A percentile compares a stretch with the other conserved stretches of the same genome.
phyloP scores from a whole-genome alignment of 2,329 filamentous ascomycete genomes.

The Myotisia sp. region DNA sequence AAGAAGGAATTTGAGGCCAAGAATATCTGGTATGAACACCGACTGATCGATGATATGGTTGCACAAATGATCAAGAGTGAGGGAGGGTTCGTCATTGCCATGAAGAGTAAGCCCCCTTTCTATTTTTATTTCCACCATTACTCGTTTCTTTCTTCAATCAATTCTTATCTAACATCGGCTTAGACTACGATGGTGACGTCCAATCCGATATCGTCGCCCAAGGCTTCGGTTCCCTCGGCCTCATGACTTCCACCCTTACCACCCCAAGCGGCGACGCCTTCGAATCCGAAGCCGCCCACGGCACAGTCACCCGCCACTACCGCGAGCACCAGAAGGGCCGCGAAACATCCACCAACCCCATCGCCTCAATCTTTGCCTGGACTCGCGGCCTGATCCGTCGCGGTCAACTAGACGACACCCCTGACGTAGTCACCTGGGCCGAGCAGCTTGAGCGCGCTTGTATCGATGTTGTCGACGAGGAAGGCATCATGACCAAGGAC shows the following conservation, averaged over 20 bases:
- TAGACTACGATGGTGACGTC: constrained; percentile 97
- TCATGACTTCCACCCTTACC: constrained; percentile 96
- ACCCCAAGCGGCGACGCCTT: constrained; percentile 95
- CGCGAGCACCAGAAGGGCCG: constrained; percentile 97
- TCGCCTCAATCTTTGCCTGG: constrained; percentile 98
- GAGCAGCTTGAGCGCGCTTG: constrained; percentile 86
- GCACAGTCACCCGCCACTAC: constrained; percentile 95
- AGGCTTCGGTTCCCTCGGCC: constrained; percentile 91
- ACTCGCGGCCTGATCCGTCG: constrained; percentile 87
- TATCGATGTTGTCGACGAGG: constrained; percentile 81
- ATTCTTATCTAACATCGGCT: constrained; percentile 12
- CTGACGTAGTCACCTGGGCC: constrained; percentile 79
- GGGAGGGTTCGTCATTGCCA: constrained; percentile 90
- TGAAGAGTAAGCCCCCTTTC: constrained; percentile 65
- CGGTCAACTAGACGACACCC: constrained; percentile 83
- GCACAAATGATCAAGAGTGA: constrained; percentile 99
- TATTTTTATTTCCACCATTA: background rate
- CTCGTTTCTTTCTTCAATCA: constrained; percentile 2
- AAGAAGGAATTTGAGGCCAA: constrained; percentile 78
- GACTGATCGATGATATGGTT: constrained; percentile 98
- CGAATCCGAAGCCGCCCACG: constrained; percentile 94
- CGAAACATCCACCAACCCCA: constrained; percentile 96
- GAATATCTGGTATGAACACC: constrained; percentile 98
- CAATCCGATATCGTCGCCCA: constrained; percentile 97
- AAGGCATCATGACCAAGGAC: constrained; percentile 99